Percentiles rank a stretch among this genome's conserved stretches.
Evolutionary conservation across 306 rosid genomes (phyloP).

Genomic region (Dalbergia oliveri): DNA sequence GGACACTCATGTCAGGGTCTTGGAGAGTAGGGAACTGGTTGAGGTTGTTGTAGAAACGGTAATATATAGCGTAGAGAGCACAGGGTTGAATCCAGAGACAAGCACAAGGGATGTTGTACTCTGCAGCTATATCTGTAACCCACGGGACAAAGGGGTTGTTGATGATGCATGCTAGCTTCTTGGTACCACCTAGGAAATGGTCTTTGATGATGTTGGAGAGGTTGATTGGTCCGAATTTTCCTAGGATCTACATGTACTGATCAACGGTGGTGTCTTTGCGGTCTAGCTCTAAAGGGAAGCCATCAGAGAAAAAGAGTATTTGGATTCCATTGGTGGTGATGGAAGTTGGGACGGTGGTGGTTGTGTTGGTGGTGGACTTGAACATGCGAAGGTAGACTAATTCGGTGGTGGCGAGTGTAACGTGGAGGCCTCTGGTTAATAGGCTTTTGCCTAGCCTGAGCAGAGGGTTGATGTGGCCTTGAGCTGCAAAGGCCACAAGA

Average conservation of each 20-base stretch:
- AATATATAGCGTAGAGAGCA: constrained; percentile 57
- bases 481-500: constrained; percentile 60
- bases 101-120: constrained; percentile 54
- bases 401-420: constrained; percentile 65
- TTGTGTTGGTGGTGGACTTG: constrained; percentile 22
- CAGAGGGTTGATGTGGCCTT: constrained; percentile 65
- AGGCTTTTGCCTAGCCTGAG: constrained; percentile 53
- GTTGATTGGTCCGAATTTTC: constrained; percentile 45
- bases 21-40: constrained; percentile 44
- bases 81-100: constrained; percentile 71
- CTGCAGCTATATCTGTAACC: constrained; percentile 57
- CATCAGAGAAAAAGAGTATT: constrained; percentile 52
- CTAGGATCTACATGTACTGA: constrained; percentile 47
- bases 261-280: not conserved
- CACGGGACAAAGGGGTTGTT: constrained; percentile 65
- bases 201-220: constrained; percentile 49
- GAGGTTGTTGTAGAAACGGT: constrained; percentile 51
- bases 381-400: constrained; percentile 53
- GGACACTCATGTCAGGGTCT: constrained; percentile 37
- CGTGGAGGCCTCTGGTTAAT: constrained; percentile 54
- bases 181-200: constrained; percentile 34
- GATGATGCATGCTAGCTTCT: constrained; percentile 54
- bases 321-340: constrained; percentile 53
- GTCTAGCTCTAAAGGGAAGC: not conserved
- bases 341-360: constrained; percentile 40